Percentiles rank a stretch among this genome's conserved stretches.
These are phyloP conservation scores for Margaritispora aquatica DNA, from an alignment of 495 filamentous ascomycete species.

Conservation along the genomic window DNA sequence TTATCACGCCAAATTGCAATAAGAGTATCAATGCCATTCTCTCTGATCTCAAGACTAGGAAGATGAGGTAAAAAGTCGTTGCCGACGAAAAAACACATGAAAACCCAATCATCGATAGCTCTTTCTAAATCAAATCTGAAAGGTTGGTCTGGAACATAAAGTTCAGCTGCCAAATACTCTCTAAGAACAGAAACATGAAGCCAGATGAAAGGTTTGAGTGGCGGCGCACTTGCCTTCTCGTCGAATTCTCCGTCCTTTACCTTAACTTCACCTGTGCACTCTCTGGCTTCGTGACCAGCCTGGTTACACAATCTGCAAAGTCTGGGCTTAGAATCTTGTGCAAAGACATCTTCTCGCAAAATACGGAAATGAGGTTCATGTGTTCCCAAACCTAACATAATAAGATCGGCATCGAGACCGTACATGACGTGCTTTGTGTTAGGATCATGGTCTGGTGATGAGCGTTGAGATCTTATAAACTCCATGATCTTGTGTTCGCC, in stretches of 20 bases:
- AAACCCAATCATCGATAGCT: conserved; percentile 99
- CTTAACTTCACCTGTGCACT: conserved; percentile 77
- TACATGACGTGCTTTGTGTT: conserved; percentile 97
- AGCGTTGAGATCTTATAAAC: conserved; percentile 89
- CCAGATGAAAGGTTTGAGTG: conserved; percentile 94
- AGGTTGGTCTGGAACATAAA: conserved; percentile 71
- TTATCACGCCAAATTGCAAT: conserved; percentile 95
- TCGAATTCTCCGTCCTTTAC: conserved; percentile 79
- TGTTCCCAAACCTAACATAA: conserved; percentile 96
- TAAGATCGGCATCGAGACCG: conserved; percentile 93
- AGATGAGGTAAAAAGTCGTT: conserved; percentile 98
- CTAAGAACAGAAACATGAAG: conserved; percentile 86
- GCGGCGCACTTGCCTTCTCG: conserved; percentile 65
- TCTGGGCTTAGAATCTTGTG: conserved; percentile 73
- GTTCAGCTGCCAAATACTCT: conserved; percentile 88
- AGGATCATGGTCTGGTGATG: conserved; percentile 84
- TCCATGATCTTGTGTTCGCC: conserved; percentile 99
- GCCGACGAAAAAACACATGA: conserved; percentile 99
- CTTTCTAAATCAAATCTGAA: conserved; percentile 86
- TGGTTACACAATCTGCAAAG: conserved; percentile 85
- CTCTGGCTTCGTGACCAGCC: conserved; percentile 76
- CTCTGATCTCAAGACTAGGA: conserved; percentile 91
- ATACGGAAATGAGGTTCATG: conserved; percentile 98
- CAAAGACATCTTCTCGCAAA: conserved; percentile 94
- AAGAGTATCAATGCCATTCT: conserved; percentile 93